A percentile compares a stretch with the other conserved stretches of the same genome.
Conservation (phyloP, 176 grass and related monocot species). For the Puccinellia tenuiflora region DNA sequence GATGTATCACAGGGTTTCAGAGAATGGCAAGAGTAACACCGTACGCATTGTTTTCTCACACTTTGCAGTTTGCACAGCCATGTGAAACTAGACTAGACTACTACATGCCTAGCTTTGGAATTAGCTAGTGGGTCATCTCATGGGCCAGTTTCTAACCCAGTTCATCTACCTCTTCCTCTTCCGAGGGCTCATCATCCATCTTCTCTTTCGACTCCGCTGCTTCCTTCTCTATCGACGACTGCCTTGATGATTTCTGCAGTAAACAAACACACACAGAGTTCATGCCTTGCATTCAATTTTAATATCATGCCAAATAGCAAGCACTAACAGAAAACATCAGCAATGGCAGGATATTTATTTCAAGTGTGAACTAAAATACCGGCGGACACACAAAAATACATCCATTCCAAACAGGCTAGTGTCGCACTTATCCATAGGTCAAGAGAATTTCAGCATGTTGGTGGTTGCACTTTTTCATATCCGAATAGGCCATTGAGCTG, state of each 20-base stretch:
- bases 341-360: neutral
- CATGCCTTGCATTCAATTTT: neutral
- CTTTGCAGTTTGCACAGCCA: neutral
- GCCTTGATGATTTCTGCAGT: neutral
- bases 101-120: neutral
- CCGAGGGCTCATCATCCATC: neutral
- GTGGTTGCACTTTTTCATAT: neutral
- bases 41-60: neutral
- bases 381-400: no score
- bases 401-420: no score
- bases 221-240: constrained; percentile 10
- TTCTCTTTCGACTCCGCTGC: neutral
- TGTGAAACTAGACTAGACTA: neutral
- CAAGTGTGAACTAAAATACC: no score
- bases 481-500: neutral
- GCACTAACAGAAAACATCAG: neutral
- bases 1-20: neutral
- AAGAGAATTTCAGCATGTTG: neutral
- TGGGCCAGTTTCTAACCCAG: neutral
- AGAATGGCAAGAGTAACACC: neutral
- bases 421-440: neutral
- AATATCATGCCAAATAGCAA: neutral
- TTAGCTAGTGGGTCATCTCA: neutral
- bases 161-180: constrained; percentile 1
- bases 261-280: neutral